phyloP scores from a whole-genome alignment of 805 yeast species.

The Yarrowia osloensis region DNA sequence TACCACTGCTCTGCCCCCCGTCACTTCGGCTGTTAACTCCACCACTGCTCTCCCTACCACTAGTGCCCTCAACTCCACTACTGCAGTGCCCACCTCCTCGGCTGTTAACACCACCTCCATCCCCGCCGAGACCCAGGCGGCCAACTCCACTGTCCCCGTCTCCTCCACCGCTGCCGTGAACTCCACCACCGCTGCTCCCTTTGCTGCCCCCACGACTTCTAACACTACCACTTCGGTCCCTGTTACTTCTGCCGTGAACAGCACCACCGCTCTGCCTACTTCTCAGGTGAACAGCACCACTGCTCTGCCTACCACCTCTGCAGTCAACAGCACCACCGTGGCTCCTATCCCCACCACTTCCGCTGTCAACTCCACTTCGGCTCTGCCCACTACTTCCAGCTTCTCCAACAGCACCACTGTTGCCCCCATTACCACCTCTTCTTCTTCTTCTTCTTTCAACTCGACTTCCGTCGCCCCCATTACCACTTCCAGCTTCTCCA shows the following conservation, averaged over 20 bases:
- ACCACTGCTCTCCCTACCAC: background rate
- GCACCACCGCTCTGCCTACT: background rate
- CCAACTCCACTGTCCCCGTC: background rate
- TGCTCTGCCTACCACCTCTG: background rate
- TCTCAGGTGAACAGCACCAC: background rate
- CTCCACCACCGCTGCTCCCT: background rate
- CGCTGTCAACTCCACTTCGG: background rate
- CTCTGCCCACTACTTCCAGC: background rate
- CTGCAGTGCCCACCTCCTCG: background rate
- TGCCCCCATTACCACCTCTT: background rate
- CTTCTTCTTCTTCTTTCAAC: background rate
- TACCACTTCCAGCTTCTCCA: background rate
- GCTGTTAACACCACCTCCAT: background rate
- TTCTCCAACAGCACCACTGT: background rate
- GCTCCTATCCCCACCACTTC: background rate
- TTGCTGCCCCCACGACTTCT: background rate
- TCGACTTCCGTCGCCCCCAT: background rate
- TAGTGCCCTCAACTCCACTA: background rate
- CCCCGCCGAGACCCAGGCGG: background rate
- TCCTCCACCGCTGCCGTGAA: background rate
- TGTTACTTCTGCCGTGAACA: background rate
- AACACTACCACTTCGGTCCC: conserved; percentile 8
- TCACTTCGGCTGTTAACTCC: background rate
- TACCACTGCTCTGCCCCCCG: background rate
- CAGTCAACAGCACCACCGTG: background rate